Conservation (phyloP, 2,329 filamentous ascomycete species). For the Colletotrichum sp. region DNA sequence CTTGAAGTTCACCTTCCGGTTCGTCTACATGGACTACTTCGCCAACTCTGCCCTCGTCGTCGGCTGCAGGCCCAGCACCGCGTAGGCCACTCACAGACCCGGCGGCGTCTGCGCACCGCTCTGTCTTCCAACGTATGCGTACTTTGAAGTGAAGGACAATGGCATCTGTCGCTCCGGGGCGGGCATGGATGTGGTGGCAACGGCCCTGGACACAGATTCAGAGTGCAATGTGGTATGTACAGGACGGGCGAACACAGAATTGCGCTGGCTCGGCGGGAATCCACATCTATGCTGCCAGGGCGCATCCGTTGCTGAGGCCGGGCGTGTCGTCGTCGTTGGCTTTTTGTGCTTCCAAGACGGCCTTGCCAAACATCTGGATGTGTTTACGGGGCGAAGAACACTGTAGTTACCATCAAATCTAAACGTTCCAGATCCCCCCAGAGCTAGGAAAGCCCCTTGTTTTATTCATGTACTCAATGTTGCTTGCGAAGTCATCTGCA, state of each 20-base stretch:
- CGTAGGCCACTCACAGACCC: background rate
- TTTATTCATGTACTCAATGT: no score
- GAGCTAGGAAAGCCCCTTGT: no score
- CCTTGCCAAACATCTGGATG: background rate
- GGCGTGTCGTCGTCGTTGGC: background rate
- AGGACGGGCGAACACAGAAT: background rate
- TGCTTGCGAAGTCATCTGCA: no score
- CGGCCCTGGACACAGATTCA: background rate
- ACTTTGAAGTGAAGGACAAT: background rate
- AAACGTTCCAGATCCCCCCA: no score
- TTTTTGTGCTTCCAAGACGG: background rate
- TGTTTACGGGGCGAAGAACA: no score
- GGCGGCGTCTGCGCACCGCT: background rate
- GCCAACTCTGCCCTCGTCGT: background rate
- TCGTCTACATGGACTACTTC: background rate
- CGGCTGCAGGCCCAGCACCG: background rate
- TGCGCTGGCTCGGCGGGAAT: background rate
- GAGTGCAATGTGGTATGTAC: background rate
- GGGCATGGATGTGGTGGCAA: background rate
- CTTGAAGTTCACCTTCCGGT: background rate
- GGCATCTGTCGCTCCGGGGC: background rate
- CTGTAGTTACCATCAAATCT: no score
- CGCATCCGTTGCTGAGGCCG: background rate
- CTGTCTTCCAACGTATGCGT: background rate
- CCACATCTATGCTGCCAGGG: background rate